Conservation (phyloP, 768 basidiomycete genomes). For the Paxillus involutus region DNA sequence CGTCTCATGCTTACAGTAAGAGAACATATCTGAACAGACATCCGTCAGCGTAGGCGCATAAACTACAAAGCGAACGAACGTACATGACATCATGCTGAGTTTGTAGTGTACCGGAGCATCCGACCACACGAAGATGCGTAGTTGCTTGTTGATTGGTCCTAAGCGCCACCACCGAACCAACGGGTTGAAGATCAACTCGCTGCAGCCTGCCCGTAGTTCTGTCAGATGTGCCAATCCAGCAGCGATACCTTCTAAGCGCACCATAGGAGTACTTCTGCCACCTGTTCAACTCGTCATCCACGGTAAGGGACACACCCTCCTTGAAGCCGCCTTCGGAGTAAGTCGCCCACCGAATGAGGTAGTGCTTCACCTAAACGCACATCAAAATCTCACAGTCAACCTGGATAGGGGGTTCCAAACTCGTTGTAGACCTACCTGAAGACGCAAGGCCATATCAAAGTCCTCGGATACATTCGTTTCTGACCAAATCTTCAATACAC, state of each 20-base stretch:
- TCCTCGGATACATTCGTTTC: conserved; percentile 70
- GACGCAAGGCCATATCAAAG: conserved; percentile 62
- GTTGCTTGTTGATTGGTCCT: conserved; percentile 83
- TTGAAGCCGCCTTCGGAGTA: conserved; percentile 88
- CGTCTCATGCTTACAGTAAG: conserved; percentile 41
- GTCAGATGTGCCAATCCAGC: conserved; percentile 16
- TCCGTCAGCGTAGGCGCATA: conserved; percentile 4
- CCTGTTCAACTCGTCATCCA: conserved; percentile 89
- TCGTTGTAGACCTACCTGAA: conserved; percentile 41
- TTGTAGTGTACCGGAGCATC: conserved; percentile 80
- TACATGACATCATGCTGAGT: conserved; percentile 57
- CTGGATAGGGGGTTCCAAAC: conserved; percentile 73
- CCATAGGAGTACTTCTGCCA: conserved; percentile 92
- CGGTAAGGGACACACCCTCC: conserved; percentile 91
- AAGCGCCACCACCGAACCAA: conserved; percentile 70
- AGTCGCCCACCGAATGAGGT: conserved; percentile 62
- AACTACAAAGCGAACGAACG: conserved; percentile 17
- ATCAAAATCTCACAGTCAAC: conserved; percentile 32
- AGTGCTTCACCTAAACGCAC: conserved; percentile 16
- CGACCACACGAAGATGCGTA: conserved; percentile 79
- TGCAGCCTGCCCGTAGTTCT: conserved; percentile 27
- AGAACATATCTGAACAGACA: conserved; percentile 43
- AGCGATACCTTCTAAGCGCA: conserved; percentile 40
- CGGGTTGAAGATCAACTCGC: conserved; percentile 82
- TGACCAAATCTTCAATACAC: conserved; percentile 74